phyloP scores from a whole-genome alignment of 352 stramenopile species.

The Phytophthora podocarpi region DNA sequence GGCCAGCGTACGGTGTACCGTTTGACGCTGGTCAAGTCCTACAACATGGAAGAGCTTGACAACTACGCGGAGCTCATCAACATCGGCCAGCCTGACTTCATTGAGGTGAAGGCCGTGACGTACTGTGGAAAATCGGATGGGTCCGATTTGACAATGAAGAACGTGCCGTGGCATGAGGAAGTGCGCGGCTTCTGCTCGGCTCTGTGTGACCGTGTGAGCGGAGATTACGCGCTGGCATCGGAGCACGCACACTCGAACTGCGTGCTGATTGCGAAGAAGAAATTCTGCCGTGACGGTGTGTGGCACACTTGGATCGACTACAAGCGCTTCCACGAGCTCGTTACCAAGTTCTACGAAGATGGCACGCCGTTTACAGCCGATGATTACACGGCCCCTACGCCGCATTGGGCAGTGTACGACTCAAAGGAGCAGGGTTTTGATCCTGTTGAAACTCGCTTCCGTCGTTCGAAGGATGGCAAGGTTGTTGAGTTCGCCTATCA shows the following conservation, averaged over 20 bases:
- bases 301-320: slow-evolving; percentile 99
- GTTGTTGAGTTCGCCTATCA: slow-evolving; percentile 87
- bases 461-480: slow-evolving; percentile 86
- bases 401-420: slow-evolving; percentile 96
- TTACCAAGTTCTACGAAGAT: slow-evolving; percentile 82
- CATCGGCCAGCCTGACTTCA: slow-evolving; percentile 91
- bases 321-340: slow-evolving; percentile 94
- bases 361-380: slow-evolving; percentile 89
- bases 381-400: slow-evolving; percentile 95
- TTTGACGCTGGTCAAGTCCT: slow-evolving; percentile 98
- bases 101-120: slow-evolving; percentile 98
- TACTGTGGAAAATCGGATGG: slow-evolving; percentile 98
- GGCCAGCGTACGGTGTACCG: slow-evolving; percentile 96
- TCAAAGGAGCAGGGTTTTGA: slow-evolving; percentile 97
- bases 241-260: slow-evolving; percentile 97
- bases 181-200: slow-evolving; percentile 93
- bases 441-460: slow-evolving; percentile 93
- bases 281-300: slow-evolving; percentile 86
- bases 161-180: slow-evolving; percentile 98
- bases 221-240: slow-evolving; percentile 93
- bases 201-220: slow-evolving; percentile 74
- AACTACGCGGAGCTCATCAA: slow-evolving; percentile 95
- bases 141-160: slow-evolving; percentile 98
- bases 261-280: slow-evolving; percentile 94
- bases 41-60: slow-evolving; percentile 97